Conservation (phyloP, 1,284 basidiomycete species). For the Leccinum insolens region DNA sequence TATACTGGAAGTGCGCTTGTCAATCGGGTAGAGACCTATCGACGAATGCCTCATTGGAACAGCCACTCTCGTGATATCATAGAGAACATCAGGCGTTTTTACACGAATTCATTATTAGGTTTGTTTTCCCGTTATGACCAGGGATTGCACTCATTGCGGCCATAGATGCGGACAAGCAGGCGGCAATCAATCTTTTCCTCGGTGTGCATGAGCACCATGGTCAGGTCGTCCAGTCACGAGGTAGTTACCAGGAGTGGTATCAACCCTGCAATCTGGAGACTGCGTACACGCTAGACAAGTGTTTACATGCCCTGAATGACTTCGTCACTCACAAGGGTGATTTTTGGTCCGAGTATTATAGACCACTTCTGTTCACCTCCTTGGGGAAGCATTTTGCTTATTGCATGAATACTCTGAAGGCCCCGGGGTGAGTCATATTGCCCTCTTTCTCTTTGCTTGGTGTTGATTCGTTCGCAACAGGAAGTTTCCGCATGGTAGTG, state of each 20-base stretch:
- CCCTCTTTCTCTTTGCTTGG: not conserved
- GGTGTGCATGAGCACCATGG: slow-evolving; percentile 69
- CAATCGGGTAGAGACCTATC: slow-evolving; percentile 96
- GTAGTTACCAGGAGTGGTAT: slow-evolving; percentile 85
- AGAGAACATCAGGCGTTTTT: slow-evolving; percentile 95
- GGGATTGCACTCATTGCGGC: slow-evolving; percentile 1
- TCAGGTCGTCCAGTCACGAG: slow-evolving; percentile 49
- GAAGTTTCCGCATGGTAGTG: slow-evolving; percentile 67
- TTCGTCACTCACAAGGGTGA: slow-evolving; percentile 66
- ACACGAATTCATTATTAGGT: slow-evolving; percentile 93
- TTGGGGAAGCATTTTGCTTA: slow-evolving; percentile 85
- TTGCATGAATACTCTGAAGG: slow-evolving; percentile 83
- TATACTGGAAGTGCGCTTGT: slow-evolving; percentile 97
- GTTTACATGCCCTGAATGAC: slow-evolving; percentile 53
- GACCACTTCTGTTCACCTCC: slow-evolving; percentile 81
- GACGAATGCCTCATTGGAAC: slow-evolving; percentile 96
- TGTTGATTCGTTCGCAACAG: slow-evolving; percentile 36
- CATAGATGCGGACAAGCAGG: slow-evolving; percentile 94
- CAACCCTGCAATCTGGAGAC: slow-evolving; percentile 68
- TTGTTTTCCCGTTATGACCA: not conserved
- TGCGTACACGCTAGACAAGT: slow-evolving; percentile 60
- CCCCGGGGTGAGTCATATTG: slow-evolving; percentile 60
- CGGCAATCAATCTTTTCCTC: slow-evolving; percentile 96
- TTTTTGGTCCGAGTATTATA: slow-evolving; percentile 92
- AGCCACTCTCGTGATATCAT: slow-evolving; percentile 98